These are phyloP conservation scores for Naegleria gruberi DNA, from an alignment of 208 protist genomes.

Conservation along the genomic window DNA sequence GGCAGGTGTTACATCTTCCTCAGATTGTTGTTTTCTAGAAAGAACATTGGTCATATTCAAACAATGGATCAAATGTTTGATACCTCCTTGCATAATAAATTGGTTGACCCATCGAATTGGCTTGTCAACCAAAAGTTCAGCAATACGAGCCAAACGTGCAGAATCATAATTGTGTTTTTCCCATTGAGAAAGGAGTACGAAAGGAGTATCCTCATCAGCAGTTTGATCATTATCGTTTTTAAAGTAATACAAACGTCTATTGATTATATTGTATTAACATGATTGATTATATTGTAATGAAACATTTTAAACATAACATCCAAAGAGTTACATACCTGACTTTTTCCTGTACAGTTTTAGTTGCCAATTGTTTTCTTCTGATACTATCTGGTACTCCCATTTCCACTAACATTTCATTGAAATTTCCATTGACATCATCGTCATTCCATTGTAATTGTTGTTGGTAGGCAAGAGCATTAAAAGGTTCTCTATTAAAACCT, in stretches of 20 bases:
- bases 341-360: not conserved
- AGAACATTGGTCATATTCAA: not conserved
- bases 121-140: not conserved
- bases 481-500: no score
- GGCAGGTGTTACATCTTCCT: not conserved
- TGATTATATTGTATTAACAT: no score
- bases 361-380: not conserved
- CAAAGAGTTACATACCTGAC: not conserved
- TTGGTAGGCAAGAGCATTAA: no score
- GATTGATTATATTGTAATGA: not conserved
- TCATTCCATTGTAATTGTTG: no score
- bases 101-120: slow-evolving; percentile 13
- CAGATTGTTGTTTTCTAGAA: not conserved
- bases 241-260: not conserved
- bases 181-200: not conserved
- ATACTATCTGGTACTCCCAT: not conserved
- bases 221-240: not conserved
- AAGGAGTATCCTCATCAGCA: not conserved
- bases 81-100: not conserved
- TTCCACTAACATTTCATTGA: not conserved
- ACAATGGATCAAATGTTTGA: not conserved
- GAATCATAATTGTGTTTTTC: not conserved
- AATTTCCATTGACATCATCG: not conserved
- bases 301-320: no score
- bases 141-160: not conserved